Conservation (phyloP, 225 moss, liverwort and hornwort genomes). For the Thuidium tamariscinum region DNA sequence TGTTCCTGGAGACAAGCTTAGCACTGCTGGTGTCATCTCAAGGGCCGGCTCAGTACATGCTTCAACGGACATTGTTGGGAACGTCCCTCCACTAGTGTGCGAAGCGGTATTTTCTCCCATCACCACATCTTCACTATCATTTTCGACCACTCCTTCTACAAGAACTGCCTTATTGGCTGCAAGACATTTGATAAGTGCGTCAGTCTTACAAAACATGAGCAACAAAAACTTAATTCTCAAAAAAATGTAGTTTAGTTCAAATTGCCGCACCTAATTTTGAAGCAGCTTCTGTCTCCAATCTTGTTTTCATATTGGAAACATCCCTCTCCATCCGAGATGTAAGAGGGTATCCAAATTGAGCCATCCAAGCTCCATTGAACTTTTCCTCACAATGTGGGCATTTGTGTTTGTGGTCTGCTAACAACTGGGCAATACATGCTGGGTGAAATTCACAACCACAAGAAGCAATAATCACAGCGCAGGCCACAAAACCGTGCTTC, state of each 20-base stretch:
- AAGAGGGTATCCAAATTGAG: background rate
- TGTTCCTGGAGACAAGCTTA: background rate
- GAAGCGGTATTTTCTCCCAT: no score
- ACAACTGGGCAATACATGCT: no score
- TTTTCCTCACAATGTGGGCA: background rate
- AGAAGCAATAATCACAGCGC: no score
- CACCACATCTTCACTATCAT: no score
- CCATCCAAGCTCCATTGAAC: background rate
- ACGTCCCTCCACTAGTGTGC: no score
- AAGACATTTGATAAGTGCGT: background rate
- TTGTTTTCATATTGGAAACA: background rate
- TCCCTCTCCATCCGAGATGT: background rate
- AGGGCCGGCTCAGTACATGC: fast-evolving
- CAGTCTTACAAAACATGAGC: background rate
- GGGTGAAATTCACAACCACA: no score
- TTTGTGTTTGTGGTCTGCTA: no score
- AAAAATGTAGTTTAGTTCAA: no score
- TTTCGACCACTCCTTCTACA: no score
- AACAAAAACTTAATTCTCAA: background rate
- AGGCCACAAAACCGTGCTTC: no score
- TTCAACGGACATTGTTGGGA: no score
- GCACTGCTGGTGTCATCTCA: background rate
- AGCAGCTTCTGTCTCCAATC: background rate
- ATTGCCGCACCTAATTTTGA: no score
- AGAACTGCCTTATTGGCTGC: background rate